These are phyloP conservation scores for Aspergillus caelatus DNA, from an alignment of 2,329 filamentous ascomycete species.

Conservation along the genomic window DNA sequence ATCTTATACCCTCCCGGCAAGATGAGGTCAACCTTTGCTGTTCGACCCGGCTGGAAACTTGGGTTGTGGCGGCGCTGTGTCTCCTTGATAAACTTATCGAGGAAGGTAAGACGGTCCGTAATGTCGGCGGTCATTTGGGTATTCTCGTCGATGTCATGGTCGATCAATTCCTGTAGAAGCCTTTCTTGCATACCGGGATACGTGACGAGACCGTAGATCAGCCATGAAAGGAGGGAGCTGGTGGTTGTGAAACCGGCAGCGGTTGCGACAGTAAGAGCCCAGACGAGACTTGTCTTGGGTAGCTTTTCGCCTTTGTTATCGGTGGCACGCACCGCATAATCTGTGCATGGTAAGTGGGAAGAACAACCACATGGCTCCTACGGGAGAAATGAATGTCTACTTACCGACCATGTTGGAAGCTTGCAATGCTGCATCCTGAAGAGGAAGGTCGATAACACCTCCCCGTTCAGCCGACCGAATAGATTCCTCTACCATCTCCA, in stretches of 20 bases:
- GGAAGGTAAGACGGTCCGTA: slow-evolving; percentile 51
- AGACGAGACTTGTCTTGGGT: slow-evolving; percentile 45
- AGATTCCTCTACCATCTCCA: slow-evolving; percentile 24
- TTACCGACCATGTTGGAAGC: slow-evolving; percentile 41
- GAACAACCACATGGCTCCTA: neutral
- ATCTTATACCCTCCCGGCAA: slow-evolving; percentile 63
- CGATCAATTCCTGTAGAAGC: slow-evolving; percentile 60
- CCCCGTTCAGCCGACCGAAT: slow-evolving; percentile 23
- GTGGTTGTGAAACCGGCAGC: slow-evolving; percentile 65
- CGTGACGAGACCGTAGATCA: slow-evolving; percentile 55
- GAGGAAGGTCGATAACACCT: slow-evolving; percentile 32
- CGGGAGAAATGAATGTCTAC: slow-evolving; percentile 8
- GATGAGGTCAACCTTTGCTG: slow-evolving; percentile 58
- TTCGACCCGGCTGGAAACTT: slow-evolving; percentile 63
- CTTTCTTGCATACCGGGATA: slow-evolving; percentile 60
- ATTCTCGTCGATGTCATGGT: slow-evolving; percentile 48
- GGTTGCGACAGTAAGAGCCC: slow-evolving; percentile 53
- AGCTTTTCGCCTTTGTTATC: slow-evolving; percentile 59
- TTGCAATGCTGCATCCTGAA: slow-evolving; percentile 50
- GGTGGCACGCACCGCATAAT: slow-evolving; percentile 49
- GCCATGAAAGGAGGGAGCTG: slow-evolving; percentile 60
- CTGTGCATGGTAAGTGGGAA: neutral
- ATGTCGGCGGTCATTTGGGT: slow-evolving; percentile 50
- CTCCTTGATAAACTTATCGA: slow-evolving; percentile 56
- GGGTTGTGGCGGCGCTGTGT: slow-evolving; percentile 63